These are phyloP conservation scores for Fusarium pininemorale DNA, from an alignment of 2,329 filamentous ascomycete genomes.

Conservation along the genomic window DNA sequence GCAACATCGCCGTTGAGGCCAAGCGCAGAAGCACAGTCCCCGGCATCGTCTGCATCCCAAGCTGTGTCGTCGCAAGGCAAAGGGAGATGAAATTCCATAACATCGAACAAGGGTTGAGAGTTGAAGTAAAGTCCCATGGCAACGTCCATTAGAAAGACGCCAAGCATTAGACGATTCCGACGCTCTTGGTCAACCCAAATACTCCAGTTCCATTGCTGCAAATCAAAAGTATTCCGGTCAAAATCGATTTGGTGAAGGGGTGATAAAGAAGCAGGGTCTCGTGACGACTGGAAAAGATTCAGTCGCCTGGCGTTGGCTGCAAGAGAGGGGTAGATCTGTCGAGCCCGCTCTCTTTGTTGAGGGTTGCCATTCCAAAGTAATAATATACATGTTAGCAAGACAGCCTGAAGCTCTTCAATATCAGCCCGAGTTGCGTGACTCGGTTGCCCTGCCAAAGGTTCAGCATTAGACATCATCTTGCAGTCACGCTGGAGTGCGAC, in stretches of 20 bases:
- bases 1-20: constrained; percentile 67
- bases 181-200: constrained; percentile 77
- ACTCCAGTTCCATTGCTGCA: constrained; percentile 69
- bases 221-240: constrained; percentile 55
- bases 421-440: constrained; percentile 50
- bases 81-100: constrained; percentile 71
- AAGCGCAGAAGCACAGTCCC: constrained; percentile 71
- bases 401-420: constrained; percentile 74
- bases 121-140: constrained; percentile 79
- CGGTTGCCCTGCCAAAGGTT: constrained; percentile 26
- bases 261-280: constrained; percentile 61
- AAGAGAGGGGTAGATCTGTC: constrained; percentile 66
- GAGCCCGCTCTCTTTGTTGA: constrained; percentile 70
- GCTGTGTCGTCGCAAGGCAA: constrained; percentile 77
- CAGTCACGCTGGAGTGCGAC: constrained; percentile 66
- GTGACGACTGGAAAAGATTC: constrained; percentile 64
- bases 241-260: constrained; percentile 67
- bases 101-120: constrained; percentile 68
- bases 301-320: constrained; percentile 66
- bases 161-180: constrained; percentile 70
- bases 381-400: constrained; percentile 69
- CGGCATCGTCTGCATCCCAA: constrained; percentile 71
- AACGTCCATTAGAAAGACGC: constrained; percentile 71
- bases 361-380: constrained; percentile 77
- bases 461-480: constrained; percentile 52